A percentile compares a stretch with the other conserved stretches of the same genome.
phyloP scores from a whole-genome alignment of 768 basidiomycete species.

The Psilocybe sp. region DNA sequence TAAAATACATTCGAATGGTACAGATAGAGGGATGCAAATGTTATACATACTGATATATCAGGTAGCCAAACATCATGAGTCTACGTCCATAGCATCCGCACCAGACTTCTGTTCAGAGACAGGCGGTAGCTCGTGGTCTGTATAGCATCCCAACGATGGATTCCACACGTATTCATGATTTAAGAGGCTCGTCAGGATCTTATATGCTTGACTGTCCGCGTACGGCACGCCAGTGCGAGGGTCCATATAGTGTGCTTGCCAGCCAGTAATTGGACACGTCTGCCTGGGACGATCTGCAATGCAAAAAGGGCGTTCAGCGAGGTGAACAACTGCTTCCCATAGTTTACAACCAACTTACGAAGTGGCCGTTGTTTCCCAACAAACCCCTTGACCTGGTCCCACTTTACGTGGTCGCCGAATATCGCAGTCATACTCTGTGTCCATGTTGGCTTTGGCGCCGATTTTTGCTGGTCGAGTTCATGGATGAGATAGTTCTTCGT shows the following conservation, averaged over 20 bases:
- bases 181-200: constrained; percentile 57
- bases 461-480: constrained; percentile 48
- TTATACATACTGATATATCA: neutral
- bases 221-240: constrained; percentile 80
- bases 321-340: neutral
- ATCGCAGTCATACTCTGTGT: constrained; percentile 74
- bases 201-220: constrained; percentile 65
- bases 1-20: too few species aligned
- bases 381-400: constrained; percentile 70
- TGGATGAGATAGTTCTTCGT: constrained; percentile 73
- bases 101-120: neutral
- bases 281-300: constrained; percentile 59
- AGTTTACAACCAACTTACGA: constrained; percentile 34
- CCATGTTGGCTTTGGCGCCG: constrained; percentile 55
- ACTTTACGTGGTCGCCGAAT: constrained; percentile 83
- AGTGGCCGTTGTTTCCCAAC: constrained; percentile 62
- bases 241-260: constrained; percentile 73
- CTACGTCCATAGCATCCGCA: neutral
- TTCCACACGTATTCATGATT: constrained; percentile 73
- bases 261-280: constrained; percentile 77
- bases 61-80: neutral
- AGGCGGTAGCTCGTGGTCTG: constrained; percentile 25
- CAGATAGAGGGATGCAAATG: too few species aligned
- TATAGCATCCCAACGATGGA: constrained; percentile 40
- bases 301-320: neutral